Evolutionary conservation across 2,329 filamentous ascomycete genomes (phyloP).

Genomic region (Stemphylium lycopersici): DNA sequence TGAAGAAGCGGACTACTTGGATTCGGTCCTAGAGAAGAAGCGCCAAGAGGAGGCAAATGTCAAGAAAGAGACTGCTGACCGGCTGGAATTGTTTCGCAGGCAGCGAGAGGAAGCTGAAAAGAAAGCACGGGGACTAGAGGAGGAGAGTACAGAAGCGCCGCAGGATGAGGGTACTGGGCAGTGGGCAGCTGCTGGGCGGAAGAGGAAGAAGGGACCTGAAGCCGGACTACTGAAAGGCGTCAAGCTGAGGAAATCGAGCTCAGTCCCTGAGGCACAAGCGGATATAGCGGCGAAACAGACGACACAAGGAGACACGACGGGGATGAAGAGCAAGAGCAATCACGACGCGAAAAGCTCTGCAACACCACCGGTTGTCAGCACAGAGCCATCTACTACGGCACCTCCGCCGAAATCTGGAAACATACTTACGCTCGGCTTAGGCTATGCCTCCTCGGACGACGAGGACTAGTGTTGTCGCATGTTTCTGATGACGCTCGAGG

Average conservation of each 20-base stretch:
- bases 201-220: constrained; percentile 57
- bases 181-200: constrained; percentile 58
- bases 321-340: neutral
- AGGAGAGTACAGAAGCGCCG: constrained; percentile 43
- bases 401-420: constrained; percentile 24
- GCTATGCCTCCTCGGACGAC: constrained; percentile 54
- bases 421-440: constrained; percentile 44
- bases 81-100: constrained; percentile 64
- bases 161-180: constrained; percentile 51
- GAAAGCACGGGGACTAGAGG: constrained; percentile 45
- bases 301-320: neutral
- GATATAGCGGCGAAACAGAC: constrained; percentile 1
- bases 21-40: constrained; percentile 63
- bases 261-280: constrained; percentile 18
- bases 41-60: constrained; percentile 63
- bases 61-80: constrained; percentile 63
- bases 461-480: constrained; percentile 34
- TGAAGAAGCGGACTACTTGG: constrained; percentile 77
- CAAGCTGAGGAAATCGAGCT: constrained; percentile 52
- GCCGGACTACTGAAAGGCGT: constrained; percentile 48
- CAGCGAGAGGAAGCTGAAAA: constrained; percentile 66
- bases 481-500: neutral
- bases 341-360: neutral
- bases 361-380: neutral
- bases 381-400: constrained; percentile 15